Percentiles rank a stretch among this genome's conserved stretches.
Conservation (phyloP, 441 rosid species). For the Geranium incanum region DNA sequence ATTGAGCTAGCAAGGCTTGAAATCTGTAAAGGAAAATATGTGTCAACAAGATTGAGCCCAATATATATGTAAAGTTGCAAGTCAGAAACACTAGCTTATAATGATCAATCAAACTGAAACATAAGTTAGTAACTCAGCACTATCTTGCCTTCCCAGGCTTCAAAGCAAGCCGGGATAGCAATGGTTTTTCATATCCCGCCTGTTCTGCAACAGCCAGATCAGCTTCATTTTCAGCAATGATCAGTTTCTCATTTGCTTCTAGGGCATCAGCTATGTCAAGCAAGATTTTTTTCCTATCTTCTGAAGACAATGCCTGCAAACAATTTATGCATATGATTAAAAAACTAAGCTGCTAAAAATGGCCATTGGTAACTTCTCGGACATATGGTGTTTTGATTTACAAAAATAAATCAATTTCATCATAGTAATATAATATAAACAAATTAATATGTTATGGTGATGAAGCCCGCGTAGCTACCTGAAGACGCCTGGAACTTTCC, state of each 20-base stretch:
- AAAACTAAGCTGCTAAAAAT: not conserved
- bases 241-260: conserved; percentile 61
- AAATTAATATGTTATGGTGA: conserved; percentile 12
- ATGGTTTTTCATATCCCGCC: conserved; percentile 69
- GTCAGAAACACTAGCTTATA: not conserved
- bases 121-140: conserved; percentile 2
- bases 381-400: conserved; percentile 4
- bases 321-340: conserved; percentile 19
- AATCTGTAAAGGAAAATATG: conserved; percentile 45
- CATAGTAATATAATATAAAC: conserved; percentile 9
- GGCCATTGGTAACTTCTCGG: not conserved
- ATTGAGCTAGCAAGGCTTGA: conserved; percentile 67
- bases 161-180: conserved; percentile 73
- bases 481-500: conserved; percentile 90
- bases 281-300: conserved; percentile 66
- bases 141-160: conserved; percentile 82
- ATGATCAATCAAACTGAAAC: not conserved
- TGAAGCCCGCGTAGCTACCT: conserved; percentile 41
- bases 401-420: conserved; percentile 3
- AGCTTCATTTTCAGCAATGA: conserved; percentile 66
- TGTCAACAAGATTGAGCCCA: conserved; percentile 10
- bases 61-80: not conserved
- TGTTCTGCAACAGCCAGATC: conserved; percentile 75
- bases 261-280: conserved; percentile 75
- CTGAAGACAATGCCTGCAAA: conserved; percentile 71